Conservation (phyloP, 768 basidiomycete genomes). For the Porpolomopsis calyptriformis region DNA sequence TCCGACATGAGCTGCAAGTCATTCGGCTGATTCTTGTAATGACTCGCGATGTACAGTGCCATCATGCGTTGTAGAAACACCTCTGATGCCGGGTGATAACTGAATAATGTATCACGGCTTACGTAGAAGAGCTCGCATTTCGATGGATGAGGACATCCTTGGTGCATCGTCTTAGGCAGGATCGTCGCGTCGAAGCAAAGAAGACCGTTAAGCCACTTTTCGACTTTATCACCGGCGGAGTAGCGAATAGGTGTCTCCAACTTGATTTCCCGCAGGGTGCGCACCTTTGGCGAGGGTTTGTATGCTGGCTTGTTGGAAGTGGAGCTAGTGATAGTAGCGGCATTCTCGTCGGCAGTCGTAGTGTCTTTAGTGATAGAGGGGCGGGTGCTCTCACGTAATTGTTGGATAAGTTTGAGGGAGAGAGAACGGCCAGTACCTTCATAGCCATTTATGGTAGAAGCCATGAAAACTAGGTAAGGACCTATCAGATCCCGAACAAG, state of each 20-base stretch:
- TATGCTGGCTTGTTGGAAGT: slow-evolving; percentile 43
- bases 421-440: slow-evolving; percentile 99
- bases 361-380: slow-evolving; percentile 64
- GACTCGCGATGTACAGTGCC: slow-evolving; percentile 93
- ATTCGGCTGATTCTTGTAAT: slow-evolving; percentile 99
- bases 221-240: slow-evolving; percentile 73
- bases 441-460: slow-evolving; percentile 99
- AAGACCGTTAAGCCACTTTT: slow-evolving; percentile 86
- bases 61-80: slow-evolving; percentile 97
- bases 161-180: slow-evolving; percentile 30
- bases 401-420: slow-evolving; percentile 94
- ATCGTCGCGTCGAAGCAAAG: slow-evolving; percentile 85
- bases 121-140: slow-evolving; percentile 94
- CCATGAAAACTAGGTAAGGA: slow-evolving; percentile 94
- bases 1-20: slow-evolving; percentile 96
- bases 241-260: slow-evolving; percentile 95
- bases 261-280: slow-evolving; percentile 85
- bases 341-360: slow-evolving; percentile 31
- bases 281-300: slow-evolving; percentile 53
- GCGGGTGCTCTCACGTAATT: slow-evolving; percentile 84
- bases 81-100: slow-evolving; percentile 95
- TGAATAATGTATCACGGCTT: slow-evolving; percentile 91
- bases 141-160: slow-evolving; percentile 91
- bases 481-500: slow-evolving; percentile 93
- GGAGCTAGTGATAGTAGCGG: slow-evolving; percentile 20